Evolutionary conservation across 1,139 yeast species (phyloP), one percentile per base, ranked within the genome.

Genomic region (Yamadazyma atmosphaerica): DNA sequence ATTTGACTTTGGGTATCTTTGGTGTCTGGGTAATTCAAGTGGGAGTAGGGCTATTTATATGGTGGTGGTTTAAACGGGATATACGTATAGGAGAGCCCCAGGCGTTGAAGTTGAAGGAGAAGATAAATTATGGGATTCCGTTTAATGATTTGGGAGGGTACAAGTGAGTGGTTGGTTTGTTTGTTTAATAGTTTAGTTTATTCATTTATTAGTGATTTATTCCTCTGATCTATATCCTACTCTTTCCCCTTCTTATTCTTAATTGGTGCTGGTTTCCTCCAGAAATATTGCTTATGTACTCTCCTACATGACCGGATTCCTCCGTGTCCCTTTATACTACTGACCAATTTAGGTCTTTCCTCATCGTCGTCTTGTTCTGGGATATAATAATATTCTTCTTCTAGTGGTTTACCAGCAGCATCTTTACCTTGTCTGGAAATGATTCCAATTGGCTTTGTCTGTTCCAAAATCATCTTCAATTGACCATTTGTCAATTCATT

Each of bases 371-470:
- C 98, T 37, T 81, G 75, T 51, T 88, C 97, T 3, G 90, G 83
- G 45, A 85, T 81, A 54, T 92, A 92, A 59, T 88, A 92, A 56
- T 87, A 92, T 60, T 92, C 97, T 55, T 88, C 95, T 49, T 90
- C 97, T 47, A 92, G 70, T 4, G 88, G 88, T 59, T 88, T 87
- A 11, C 98, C 98, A 2, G 97, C 95, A 4, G 98, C 97, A 62
- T 92, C 98, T 59, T 88, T 90, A 36, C 98, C 98, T 44, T 77
- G 74, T 59, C 98, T 83, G 52, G 81, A 77, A 46, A 92, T 89
- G 9, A 86, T 83, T 11, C 98, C 98, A 40, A 90, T 76, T 51
- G 94, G 83, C 6, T 58, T 50, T 27, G 78, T 65, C 37, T 66
- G 60, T 41, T 71, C 66, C 41, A 74, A 68, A 16, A 84, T 63